A percentile compares a stretch with the other conserved stretches of the same genome.
These are phyloP conservation scores for Lasiosphaeriaceae sp. DNA, from an alignment of 495 filamentous ascomycete species.

Conservation along the genomic window DNA sequence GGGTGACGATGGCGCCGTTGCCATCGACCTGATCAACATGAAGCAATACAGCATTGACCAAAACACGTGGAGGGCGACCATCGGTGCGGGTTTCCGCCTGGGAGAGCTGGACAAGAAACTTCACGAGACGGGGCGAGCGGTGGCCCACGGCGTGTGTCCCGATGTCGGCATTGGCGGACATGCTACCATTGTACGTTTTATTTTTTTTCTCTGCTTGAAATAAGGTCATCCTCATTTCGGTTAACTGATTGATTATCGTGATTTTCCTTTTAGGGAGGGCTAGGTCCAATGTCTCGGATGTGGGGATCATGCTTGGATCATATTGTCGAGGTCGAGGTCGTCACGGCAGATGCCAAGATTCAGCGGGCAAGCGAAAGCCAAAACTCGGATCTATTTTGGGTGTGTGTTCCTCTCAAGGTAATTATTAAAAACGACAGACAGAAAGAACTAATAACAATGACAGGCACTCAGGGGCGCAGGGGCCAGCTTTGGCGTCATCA, in stretches of 20 bases:
- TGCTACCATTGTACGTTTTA: slow-evolving; percentile 47
- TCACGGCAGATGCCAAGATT: slow-evolving; percentile 56
- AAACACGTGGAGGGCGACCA: slow-evolving; percentile 53
- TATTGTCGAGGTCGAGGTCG: slow-evolving; percentile 54
- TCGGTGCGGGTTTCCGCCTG: slow-evolving; percentile 62
- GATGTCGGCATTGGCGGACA: slow-evolving; percentile 69
- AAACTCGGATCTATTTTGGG: slow-evolving; percentile 58
- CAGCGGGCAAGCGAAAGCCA: slow-evolving; percentile 46
- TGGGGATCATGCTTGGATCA: slow-evolving; percentile 53
- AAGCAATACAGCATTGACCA: slow-evolving; percentile 52
- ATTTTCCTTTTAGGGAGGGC: slow-evolving; percentile 37
- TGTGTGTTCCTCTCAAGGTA: slow-evolving; percentile 19
- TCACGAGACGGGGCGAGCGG: slow-evolving; percentile 60
- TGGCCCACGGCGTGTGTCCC: slow-evolving; percentile 65
- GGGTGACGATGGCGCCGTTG: slow-evolving; percentile 51
- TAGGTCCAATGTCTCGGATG: slow-evolving; percentile 53
- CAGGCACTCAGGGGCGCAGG: slow-evolving; percentile 57
- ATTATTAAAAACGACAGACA: no score
- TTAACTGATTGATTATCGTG: not conserved
- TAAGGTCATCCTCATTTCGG: not conserved
- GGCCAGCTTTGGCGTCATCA: slow-evolving; percentile 61
- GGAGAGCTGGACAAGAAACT: slow-evolving; percentile 57
- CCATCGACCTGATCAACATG: slow-evolving; percentile 55
- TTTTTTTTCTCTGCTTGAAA: not conserved
- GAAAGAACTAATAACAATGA: not conserved